Evolutionary conservation across 1,284 basidiomycete species (phyloP), one percentile per base, ranked within the genome.

Genomic region (Amylostereum areolatum): DNA sequence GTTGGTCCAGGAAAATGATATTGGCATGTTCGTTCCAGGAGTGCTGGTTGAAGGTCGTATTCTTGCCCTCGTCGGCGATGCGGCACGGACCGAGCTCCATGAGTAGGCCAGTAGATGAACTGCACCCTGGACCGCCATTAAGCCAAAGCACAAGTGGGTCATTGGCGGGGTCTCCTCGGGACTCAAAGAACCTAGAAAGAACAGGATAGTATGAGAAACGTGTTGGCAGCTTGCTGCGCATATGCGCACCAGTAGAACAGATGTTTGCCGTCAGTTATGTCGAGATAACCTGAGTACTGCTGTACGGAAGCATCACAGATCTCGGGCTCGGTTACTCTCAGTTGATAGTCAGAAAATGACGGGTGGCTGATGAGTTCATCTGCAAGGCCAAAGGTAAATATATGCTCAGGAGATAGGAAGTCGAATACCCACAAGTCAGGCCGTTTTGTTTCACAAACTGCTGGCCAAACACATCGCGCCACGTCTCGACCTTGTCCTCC

Each of bases 91-190:
- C 92, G 33, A 97, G 83, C 67, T 97, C 91, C 55, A 93, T 83
- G 31, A 93, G 71, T 12, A 92, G 73, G 24, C 90, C 91, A 2
- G 85, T 84, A 3, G 83, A 86, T n/a, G 80, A 88, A 56, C 76
- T 82, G 64, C 85, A 86, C 4, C 85, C 88, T 11, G 89, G 88
- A 4, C 89, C 89, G 43, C 92, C 92, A 59, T 92, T 94, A 39
- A 95, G 72, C 94, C 94, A 96, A 49, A 97, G 73, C 29, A 93
- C 76, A 3, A 97, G 73, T 8, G 92, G 92, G 18, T 89, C 92
- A 43, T 81, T 74, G 46, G 76, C 68, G 1, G 93, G 92, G 28
- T 81, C 74, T 52, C 68, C 74, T 39, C 92, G 77, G 2, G 85
- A 81, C 70, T 95, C 92, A 59, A 93, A 94, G 74, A 92, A 90